Evolutionary conservation across 2,329 filamentous ascomycete species (phyloP).

Genomic region (Exophiala alcalophila): DNA sequence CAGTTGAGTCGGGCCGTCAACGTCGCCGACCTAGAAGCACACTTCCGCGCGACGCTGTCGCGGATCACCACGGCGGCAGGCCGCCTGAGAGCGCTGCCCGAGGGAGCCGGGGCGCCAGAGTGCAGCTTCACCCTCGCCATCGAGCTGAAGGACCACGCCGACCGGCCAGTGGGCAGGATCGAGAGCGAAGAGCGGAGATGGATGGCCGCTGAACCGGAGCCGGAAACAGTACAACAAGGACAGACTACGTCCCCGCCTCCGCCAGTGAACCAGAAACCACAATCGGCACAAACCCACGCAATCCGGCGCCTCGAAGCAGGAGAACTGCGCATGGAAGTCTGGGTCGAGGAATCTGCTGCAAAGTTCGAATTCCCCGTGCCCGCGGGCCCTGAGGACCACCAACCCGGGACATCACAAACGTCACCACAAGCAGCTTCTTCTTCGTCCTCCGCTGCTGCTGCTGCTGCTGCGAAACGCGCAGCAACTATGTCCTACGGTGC

Average conservation of each 20-base stretch:
- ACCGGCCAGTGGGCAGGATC: constrained; percentile 44
- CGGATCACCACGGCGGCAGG: constrained; percentile 41
- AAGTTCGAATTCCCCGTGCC: constrained; percentile 41
- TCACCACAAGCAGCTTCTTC: no score
- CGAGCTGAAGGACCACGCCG: constrained; percentile 46
- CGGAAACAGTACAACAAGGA: no score
- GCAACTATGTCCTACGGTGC: constrained; percentile 27
- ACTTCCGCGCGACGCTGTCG: constrained; percentile 48
- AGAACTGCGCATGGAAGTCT: constrained; percentile 65
- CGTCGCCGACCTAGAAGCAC: constrained; percentile 46
- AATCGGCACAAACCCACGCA: constrained; percentile 55
- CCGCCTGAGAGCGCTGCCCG: constrained; percentile 30
- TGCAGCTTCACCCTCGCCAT: constrained; percentile 51
- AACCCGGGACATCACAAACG: no score
- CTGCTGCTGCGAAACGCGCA: constrained; percentile 11
- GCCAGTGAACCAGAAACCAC: background rate
- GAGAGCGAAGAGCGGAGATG: constrained; percentile 55
- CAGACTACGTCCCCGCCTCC: constrained; percentile 19
- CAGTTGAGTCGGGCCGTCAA: constrained; percentile 31
- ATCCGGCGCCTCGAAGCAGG: constrained; percentile 63
- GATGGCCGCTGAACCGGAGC: constrained; percentile 57
- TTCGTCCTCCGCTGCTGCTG: constrained; percentile 1
- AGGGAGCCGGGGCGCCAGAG: constrained; percentile 33
- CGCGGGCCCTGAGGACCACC: no score
- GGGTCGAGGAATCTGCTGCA: constrained; percentile 63